A percentile compares a stretch with the other conserved stretches of the same genome.
Conservation (phyloP, 148 eudicot genomes). For the Amaranthus hypochondriacus region DNA sequence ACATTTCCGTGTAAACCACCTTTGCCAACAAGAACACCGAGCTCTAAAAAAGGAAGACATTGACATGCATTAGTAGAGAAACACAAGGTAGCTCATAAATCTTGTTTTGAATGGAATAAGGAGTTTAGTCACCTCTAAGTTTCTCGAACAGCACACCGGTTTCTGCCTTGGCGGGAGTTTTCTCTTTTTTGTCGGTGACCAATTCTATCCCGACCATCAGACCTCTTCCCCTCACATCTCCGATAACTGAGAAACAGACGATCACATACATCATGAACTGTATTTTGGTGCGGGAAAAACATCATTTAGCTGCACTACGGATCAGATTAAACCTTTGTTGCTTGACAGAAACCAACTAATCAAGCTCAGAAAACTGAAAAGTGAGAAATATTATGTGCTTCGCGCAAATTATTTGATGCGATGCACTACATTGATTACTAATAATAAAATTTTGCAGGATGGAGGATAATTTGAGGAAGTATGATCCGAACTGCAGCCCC, state of each 20-base stretch:
- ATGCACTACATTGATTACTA: too few species aligned
- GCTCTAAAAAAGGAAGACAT: slow-evolving; percentile 39
- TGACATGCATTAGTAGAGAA: slow-evolving; percentile 9
- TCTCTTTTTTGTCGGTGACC: slow-evolving; percentile 77
- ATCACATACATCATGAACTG: slow-evolving; percentile 3
- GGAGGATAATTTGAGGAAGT: too few species aligned
- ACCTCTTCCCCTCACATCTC: slow-evolving; percentile 95
- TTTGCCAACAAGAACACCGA: slow-evolving; percentile 89
- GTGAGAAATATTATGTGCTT: slow-evolving; percentile 2
- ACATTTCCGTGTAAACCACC: slow-evolving; percentile 97
- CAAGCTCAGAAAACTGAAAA: neutral
- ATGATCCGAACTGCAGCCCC: too few species aligned
- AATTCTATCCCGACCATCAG: slow-evolving; percentile 92
- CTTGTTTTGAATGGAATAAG: neutral
- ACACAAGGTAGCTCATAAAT: neutral
- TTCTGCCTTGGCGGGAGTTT: slow-evolving; percentile 94
- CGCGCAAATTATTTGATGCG: neutral
- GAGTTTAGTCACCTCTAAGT: slow-evolving; percentile 59
- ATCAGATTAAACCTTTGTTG: too few species aligned
- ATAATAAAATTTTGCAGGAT: too few species aligned
- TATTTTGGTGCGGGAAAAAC: neutral
- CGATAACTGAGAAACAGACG: slow-evolving; percentile 52
- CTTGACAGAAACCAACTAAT: too few species aligned
- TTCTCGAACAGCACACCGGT: slow-evolving; percentile 77
- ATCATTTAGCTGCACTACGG: neutral